Percentiles rank a stretch among this genome's conserved stretches.
Conservation (phyloP, 1,284 basidiomycete species). For the Austroboletus niveus region DNA sequence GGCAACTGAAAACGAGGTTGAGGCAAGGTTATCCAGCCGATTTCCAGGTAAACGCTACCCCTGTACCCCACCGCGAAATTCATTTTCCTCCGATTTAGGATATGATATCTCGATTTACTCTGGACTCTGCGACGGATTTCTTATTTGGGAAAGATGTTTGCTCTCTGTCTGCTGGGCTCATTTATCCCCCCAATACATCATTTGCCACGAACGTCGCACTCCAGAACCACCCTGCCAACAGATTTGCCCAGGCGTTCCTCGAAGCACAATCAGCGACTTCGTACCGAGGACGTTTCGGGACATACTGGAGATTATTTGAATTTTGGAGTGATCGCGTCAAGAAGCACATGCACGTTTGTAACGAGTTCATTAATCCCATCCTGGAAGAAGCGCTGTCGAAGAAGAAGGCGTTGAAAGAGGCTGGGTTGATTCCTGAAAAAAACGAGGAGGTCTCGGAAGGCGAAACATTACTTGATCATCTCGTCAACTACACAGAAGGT, state of each 20-base stretch:
- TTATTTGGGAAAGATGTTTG: constrained; percentile 35
- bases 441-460: constrained; percentile 19
- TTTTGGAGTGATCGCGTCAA: constrained; percentile 33
- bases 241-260: constrained; percentile 33
- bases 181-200: constrained; percentile 25
- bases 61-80: background rate
- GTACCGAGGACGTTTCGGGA: constrained; percentile 20
- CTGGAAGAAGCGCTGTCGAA: constrained; percentile 31
- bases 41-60: constrained; percentile 40
- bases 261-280: constrained; percentile 28
- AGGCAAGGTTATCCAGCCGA: constrained; percentile 47
- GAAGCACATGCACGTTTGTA: constrained; percentile 34
- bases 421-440: constrained; percentile 9
- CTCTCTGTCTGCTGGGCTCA: constrained; percentile 30
- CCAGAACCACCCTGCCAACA: constrained; percentile 29
- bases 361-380: constrained; percentile 37
- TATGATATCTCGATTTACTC: constrained; percentile 39
- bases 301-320: constrained; percentile 33
- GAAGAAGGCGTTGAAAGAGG: constrained; percentile 18
- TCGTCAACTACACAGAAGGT: constrained; percentile 32
- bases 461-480: constrained; percentile 32
- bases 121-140: constrained; percentile 43
- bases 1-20: constrained; percentile 39
- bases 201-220: constrained; percentile 3
- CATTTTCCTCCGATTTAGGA: constrained; percentile 26